Evolutionary conservation across 306 rosid species (phyloP), one percentile per base, ranked within the genome.

Genomic region (Fagus sylvatica): DNA sequence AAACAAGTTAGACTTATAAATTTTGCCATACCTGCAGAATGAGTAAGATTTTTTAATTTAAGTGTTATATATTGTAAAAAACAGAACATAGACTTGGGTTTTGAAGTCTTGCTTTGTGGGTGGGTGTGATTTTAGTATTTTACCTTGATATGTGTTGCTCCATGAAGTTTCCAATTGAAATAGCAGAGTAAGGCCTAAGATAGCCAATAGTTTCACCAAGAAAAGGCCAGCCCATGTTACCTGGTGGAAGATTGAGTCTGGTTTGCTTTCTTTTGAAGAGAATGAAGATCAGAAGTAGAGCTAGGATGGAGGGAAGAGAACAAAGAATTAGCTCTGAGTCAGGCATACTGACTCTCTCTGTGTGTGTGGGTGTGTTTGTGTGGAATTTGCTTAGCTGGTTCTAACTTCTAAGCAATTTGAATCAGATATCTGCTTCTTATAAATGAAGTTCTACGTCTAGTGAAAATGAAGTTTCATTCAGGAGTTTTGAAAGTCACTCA

Each of bases 161-260:
- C 98, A 95, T 93, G 88, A 86, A 95, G 9, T 84, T 87, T 49
- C 99, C 99, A 12, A 80, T 71, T 33, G 98, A 82, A 6, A 89
- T 93, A 4, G 94, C 98, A 80, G 93, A 86, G 84, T 93, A 90
- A 73, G 99, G 98, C 76, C 79, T 90, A 83, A 95, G 85, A 60
- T 91, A 96, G 6, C 83, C 89, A 69, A 96, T 36, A 54, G 97
- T 93, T 83, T 96, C 97, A 0, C 99, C 99, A 36, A 96, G 73
- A 64, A 96, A 88, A 42, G 99, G 99, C 97, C 93, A 93, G 1
- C 99, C 99, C 99, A 90, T 91, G 72, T 80, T 85, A 2, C 99
- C 99, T 0, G 98, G 98, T 4, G 98, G 99, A 42, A 96, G 99
- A 71, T 93, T 89, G 17, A 84, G 75, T 74, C 68, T 85, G 46